Evolutionary conservation across 805 yeast species (phyloP).

Genomic region (Candida arabinofermentans): DNA sequence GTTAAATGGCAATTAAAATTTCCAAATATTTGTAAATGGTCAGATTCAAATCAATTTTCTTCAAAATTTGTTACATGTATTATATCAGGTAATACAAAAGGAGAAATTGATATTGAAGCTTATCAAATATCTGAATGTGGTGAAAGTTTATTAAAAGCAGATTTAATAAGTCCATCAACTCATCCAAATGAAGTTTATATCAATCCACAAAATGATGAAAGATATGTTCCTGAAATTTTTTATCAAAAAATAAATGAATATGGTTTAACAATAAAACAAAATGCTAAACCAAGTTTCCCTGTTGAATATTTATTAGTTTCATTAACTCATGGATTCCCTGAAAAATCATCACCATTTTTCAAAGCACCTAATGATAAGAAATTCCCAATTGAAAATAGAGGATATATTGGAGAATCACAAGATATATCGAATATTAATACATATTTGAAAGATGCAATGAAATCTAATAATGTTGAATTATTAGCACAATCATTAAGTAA

Average conservation of each 20-base stretch:
- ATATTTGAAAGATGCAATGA: constrained; percentile 34
- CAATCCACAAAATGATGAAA: constrained; percentile 61
- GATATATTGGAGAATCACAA: constrained; percentile 68
- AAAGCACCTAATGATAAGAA: constrained; percentile 27
- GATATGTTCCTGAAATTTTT: constrained; percentile 94
- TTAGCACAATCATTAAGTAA: constrained; percentile 41
- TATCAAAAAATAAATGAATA: constrained; percentile 85
- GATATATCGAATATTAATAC: constrained; percentile 52
- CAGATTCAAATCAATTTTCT: constrained; percentile 62
- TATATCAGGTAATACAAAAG: constrained; percentile 79
- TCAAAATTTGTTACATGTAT: constrained; percentile 94
- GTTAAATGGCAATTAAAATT: constrained; percentile 67
- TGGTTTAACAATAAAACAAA: constrained; percentile 77
- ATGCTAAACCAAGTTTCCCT: constrained; percentile 90
- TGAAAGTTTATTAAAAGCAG: constrained; percentile 84
- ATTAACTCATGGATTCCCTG: constrained; percentile 89
- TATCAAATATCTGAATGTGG: constrained; percentile 88
- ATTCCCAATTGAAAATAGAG: constrained; percentile 81
- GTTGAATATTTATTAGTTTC: constrained; percentile 87
- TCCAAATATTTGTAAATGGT: constrained; percentile 62
- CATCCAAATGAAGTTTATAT: constrained; percentile 86
- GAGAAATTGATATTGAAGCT: constrained; percentile 86
- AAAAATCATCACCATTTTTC: constrained; percentile 51
- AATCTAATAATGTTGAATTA: constrained; percentile 20
- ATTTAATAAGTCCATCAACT: constrained; percentile 79